phyloP scores from a whole-genome alignment of 106 monocot species.

The Dioscorea alata region DNA sequence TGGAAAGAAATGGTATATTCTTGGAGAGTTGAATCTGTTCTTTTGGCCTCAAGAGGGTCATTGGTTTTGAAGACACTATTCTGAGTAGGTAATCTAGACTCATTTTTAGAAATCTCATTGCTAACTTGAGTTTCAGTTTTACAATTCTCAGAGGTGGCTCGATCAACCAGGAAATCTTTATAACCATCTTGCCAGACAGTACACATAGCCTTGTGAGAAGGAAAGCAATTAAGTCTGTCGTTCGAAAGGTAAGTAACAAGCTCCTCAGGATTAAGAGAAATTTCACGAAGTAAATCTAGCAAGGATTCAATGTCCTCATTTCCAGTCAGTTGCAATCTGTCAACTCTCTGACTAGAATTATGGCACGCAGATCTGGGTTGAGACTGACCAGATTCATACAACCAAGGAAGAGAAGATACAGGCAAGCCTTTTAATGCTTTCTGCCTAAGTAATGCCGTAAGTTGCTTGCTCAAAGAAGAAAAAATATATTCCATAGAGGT shows the following conservation, averaged over 20 bases:
- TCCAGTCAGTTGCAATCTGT: slow-evolving; percentile 15
- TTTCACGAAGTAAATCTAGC: slow-evolving; percentile 40
- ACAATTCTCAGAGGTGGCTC: slow-evolving; percentile 4
- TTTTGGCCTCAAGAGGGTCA: slow-evolving; percentile 24
- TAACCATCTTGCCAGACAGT: slow-evolving; percentile 52
- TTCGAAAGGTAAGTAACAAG: slow-evolving; percentile 30
- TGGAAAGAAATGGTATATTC: slow-evolving; percentile 34
- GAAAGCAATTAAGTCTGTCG: slow-evolving; percentile 47
- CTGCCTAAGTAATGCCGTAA: slow-evolving; percentile 41
- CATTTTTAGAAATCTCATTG: slow-evolving; percentile 5
- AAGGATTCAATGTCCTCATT: slow-evolving; percentile 25
- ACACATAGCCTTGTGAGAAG: slow-evolving; percentile 16
- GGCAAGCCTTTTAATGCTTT: slow-evolving; percentile 37
- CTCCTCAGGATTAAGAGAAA: slow-evolving; percentile 42
- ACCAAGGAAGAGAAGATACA: slow-evolving; percentile 35
- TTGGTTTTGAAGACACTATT: slow-evolving; percentile 6
- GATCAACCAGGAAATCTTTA: slow-evolving; percentile 11
- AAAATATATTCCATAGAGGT: slow-evolving; percentile 37
- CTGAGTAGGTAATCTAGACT: slow-evolving; percentile 1
- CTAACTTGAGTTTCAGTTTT: slow-evolving; percentile 5
- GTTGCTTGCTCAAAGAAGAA: slow-evolving; percentile 51
- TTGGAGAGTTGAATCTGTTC: slow-evolving; percentile 20
- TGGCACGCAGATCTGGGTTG: slow-evolving; percentile 11
- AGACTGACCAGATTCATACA: slow-evolving; percentile 28
- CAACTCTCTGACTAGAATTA: slow-evolving; percentile 20